Percentiles rank a stretch among this genome's conserved stretches.
Evolutionary conservation across 805 yeast species (phyloP).

Genomic region (Limtongozyma cylindracea): DNA sequence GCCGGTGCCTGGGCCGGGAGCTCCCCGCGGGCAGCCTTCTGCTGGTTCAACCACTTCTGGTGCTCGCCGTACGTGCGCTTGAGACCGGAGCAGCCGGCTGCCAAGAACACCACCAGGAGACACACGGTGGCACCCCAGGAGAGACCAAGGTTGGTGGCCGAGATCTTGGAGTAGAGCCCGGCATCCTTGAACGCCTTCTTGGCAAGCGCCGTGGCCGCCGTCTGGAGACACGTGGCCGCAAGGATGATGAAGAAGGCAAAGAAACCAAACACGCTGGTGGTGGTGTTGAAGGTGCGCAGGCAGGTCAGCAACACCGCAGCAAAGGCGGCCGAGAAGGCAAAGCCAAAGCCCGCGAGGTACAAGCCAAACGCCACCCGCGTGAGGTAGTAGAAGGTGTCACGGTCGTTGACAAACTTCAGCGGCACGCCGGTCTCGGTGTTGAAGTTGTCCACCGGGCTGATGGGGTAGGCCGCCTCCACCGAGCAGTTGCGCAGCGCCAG

Average conservation of each 20-base stretch:
- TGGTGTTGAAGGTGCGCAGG: constrained; percentile 24
- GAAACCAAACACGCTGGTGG: constrained; percentile 22
- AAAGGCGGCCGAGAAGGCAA: constrained; percentile 21
- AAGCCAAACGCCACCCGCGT: constrained; percentile 44
- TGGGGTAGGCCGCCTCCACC: constrained; percentile 56
- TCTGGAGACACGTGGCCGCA: constrained; percentile 44
- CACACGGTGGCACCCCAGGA: too few relatives aligned
- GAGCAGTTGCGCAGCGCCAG: constrained; percentile 24
- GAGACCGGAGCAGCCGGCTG: too few relatives aligned
- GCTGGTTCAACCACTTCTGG: too few relatives aligned
- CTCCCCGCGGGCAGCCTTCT: too few relatives aligned
- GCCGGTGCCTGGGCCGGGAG: too few relatives aligned
- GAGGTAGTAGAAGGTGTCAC: constrained; percentile 34
- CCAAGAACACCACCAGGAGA: too few relatives aligned
- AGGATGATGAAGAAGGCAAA: constrained; percentile 26
- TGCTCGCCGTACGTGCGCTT: too few relatives aligned
- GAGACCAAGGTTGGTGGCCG: too few relatives aligned
- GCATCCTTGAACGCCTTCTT: constrained; percentile 34
- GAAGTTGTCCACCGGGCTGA: constrained; percentile 63
- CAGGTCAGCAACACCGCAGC: constrained; percentile 26
- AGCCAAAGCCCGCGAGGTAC: too few relatives aligned
- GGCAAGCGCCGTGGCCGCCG: constrained; percentile 61
- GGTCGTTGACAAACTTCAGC: constrained; percentile 19
- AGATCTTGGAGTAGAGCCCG: constrained; percentile 17
- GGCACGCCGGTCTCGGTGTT: constrained; percentile 26